A percentile compares a stretch with the other conserved stretches of the same genome.
Conservation (phyloP, 305 asterid species). For the Fraxinus floribunda region DNA sequence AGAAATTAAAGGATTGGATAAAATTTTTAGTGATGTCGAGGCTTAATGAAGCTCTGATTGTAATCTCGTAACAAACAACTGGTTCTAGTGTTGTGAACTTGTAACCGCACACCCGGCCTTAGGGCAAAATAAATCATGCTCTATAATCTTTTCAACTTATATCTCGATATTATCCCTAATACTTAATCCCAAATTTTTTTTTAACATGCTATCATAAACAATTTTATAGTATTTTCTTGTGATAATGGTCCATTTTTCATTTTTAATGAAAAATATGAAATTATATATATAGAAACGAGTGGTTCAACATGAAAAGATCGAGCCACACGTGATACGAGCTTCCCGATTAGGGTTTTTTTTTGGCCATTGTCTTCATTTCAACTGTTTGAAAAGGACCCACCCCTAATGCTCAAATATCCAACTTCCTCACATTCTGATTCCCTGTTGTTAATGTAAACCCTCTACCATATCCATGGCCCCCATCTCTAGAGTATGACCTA, state of each 20-base stretch:
- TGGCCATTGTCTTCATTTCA: background rate
- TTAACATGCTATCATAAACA: background rate
- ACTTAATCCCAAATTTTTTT: too few relatives aligned
- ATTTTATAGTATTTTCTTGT: too few relatives aligned
- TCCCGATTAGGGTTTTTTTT: background rate
- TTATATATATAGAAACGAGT: background rate
- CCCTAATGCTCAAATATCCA: slow-evolving; percentile 23
- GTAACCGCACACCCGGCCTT: background rate
- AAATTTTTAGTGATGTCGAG: background rate
- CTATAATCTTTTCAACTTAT: background rate
- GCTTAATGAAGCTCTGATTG: background rate
- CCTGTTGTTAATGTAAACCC: slow-evolving; percentile 11
- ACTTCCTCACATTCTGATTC: slow-evolving; percentile 25
- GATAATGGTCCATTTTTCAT: background rate
- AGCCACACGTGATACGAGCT: background rate
- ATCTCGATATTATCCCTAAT: background rate
- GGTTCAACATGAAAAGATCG: background rate
- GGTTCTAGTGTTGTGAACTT: background rate
- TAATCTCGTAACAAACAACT: too few relatives aligned
- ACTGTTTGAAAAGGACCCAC: background rate
- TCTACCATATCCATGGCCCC: slow-evolving; percentile 18
- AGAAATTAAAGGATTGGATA: background rate
- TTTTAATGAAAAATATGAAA: background rate
- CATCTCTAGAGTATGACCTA: background rate
- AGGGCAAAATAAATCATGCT: background rate